Percentiles rank a stretch among this genome's conserved stretches.
phyloP scores from a whole-genome alignment of 768 basidiomycete genomes.

The Mycena vulgaris region DNA sequence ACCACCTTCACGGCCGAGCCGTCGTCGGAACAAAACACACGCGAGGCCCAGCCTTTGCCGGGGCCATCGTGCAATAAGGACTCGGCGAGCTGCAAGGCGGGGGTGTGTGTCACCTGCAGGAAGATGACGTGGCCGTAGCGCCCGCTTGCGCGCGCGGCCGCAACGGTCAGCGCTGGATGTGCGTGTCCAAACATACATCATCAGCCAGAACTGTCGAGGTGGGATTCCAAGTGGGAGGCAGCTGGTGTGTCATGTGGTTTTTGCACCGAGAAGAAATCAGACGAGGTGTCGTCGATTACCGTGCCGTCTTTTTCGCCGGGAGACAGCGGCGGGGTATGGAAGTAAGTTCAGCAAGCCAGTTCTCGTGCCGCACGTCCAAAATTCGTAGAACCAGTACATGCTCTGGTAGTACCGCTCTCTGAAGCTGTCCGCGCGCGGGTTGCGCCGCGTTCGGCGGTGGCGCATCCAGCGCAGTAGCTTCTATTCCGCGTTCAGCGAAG shows the following conservation, averaged over 20 bases:
- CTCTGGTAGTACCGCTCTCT: slow-evolving; percentile 78
- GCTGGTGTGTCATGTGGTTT: slow-evolving; percentile 48
- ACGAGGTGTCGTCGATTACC: slow-evolving; percentile 91
- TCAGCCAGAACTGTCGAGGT: slow-evolving; percentile 94
- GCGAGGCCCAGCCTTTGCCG: slow-evolving; percentile 91
- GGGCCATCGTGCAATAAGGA: slow-evolving; percentile 81
- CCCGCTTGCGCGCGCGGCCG: slow-evolving; percentile 91
- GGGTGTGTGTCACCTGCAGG: slow-evolving; percentile 88
- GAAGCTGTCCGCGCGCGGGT: slow-evolving; percentile 62
- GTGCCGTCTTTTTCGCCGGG: slow-evolving; percentile 84
- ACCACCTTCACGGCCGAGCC: slow-evolving; percentile 98
- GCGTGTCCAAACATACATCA: slow-evolving; percentile 99
- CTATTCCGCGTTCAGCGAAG: not conserved
- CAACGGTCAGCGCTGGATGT: slow-evolving; percentile 81
- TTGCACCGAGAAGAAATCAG: slow-evolving; percentile 89
- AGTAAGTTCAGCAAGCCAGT: slow-evolving; percentile 80
- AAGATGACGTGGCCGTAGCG: slow-evolving; percentile 98
- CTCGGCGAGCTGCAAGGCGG: slow-evolving; percentile 89
- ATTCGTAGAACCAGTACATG: slow-evolving; percentile 66
- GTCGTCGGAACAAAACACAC: slow-evolving; percentile 95
- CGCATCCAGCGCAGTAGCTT: not conserved
- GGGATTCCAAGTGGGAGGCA: slow-evolving; percentile 64
- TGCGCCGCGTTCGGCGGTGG: slow-evolving; percentile 53
- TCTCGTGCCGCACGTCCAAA: slow-evolving; percentile 74
- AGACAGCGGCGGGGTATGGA: slow-evolving; percentile 85